A percentile compares a stretch with the other conserved stretches of the same genome.
phyloP scores from a whole-genome alignment of 768 basidiomycete species.

The Amyloporia xantha region DNA sequence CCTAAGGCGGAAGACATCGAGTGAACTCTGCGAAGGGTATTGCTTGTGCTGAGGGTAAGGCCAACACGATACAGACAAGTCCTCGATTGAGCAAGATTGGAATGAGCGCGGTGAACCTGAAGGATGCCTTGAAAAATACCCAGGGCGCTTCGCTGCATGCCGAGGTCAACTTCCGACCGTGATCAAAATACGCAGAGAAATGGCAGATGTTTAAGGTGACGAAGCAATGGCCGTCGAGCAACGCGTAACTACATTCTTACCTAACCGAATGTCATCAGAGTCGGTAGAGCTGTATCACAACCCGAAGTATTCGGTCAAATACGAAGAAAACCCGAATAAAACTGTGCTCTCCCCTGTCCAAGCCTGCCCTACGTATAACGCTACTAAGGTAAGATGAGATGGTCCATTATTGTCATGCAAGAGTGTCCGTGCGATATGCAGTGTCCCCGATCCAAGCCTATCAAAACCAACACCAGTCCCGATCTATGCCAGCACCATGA shows the following conservation, averaged over 20 bases:
- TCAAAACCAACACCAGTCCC: slow-evolving; percentile 1
- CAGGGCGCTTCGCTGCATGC: background rate
- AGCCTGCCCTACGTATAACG: background rate
- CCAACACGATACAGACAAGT: too few relatives aligned
- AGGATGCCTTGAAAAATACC: background rate
- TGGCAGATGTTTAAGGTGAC: too few relatives aligned
- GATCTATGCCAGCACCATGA: slow-evolving; percentile 35
- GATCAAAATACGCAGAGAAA: too few relatives aligned
- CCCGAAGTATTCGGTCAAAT: too few relatives aligned
- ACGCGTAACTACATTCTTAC: too few relatives aligned
- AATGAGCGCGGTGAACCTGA: background rate
- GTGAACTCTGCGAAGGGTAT: background rate
- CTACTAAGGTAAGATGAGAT: background rate
- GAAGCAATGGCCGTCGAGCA: too few relatives aligned
- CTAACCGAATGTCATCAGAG: too few relatives aligned
- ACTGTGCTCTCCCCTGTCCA: background rate
- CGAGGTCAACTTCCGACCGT: too few relatives aligned
- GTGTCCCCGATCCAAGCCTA: slow-evolving; percentile 7
- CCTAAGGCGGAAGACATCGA: slow-evolving; percentile 11
- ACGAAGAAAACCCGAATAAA: too few relatives aligned
- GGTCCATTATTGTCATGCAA: slow-evolving; percentile 1
- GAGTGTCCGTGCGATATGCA: background rate
- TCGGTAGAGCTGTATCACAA: too few relatives aligned
- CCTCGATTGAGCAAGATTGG: too few relatives aligned
- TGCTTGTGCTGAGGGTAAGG: background rate